Evolutionary conservation across 2,329 filamentous ascomycete genomes (phyloP).

Genomic region (Neopestalotiopsis clavispora): DNA sequence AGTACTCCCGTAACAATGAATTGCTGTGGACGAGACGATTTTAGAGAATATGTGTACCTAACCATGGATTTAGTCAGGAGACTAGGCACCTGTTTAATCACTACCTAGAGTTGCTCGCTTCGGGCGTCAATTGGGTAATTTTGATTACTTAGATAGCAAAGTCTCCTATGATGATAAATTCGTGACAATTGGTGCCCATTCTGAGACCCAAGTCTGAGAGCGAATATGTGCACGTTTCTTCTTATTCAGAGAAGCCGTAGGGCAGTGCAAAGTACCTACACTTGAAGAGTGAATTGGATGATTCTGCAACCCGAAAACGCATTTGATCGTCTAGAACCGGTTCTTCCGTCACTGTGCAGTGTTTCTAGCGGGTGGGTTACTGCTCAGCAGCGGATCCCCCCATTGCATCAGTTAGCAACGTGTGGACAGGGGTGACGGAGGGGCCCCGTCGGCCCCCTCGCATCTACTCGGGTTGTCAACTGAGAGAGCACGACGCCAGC

Average conservation of each 20-base stretch:
- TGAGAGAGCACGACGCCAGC: neutral
- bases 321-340: neutral
- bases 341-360: constrained; percentile 18
- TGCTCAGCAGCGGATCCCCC: neutral
- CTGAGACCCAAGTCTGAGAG: neutral
- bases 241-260: neutral
- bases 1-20: neutral
- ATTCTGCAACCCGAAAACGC: too few species aligned
- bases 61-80: neutral
- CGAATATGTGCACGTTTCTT: neutral
- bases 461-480: too few species aligned
- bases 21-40: neutral
- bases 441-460: neutral
- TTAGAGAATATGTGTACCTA: neutral
- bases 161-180: neutral
- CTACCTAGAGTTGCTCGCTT: neutral
- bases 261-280: too few species aligned
- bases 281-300: too few species aligned
- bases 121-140: neutral
- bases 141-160: neutral
- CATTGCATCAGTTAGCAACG: constrained; percentile 2
- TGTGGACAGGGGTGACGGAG: constrained; percentile 1
- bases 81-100: neutral
- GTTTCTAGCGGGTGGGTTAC: constrained; percentile 8
- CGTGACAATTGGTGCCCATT: neutral